Conservation (phyloP, 306 rosid genomes). For the Sicyos edulis region DNA sequence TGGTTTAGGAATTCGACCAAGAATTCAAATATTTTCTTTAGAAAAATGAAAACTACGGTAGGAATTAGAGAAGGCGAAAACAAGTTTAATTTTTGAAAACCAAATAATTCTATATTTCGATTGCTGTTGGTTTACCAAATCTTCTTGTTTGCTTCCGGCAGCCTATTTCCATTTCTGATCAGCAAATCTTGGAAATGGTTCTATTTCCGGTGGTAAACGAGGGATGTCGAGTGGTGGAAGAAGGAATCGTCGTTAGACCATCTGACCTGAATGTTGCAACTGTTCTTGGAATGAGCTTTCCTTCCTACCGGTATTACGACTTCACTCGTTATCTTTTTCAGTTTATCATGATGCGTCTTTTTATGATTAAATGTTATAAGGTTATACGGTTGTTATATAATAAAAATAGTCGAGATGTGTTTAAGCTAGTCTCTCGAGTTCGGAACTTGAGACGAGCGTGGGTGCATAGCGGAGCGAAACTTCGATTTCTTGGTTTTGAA, state of each 20-base stretch:
- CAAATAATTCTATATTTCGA: not conserved
- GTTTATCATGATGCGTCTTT: not conserved
- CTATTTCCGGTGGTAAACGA: slow-evolving; percentile 93
- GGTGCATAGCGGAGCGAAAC: too few relatives aligned
- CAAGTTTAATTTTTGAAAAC: too few relatives aligned
- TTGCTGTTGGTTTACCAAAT: not conserved
- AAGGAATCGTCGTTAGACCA: slow-evolving; percentile 70
- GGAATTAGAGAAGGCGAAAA: too few relatives aligned
- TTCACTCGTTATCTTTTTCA: slow-evolving; percentile 16
- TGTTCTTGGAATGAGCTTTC: slow-evolving; percentile 99
- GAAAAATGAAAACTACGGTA: too few relatives aligned
- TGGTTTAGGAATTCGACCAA: too few relatives aligned
- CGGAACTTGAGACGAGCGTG: too few relatives aligned
- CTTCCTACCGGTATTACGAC: slow-evolving; percentile 49
- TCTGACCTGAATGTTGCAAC: slow-evolving; percentile 88
- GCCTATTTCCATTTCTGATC: slow-evolving; percentile 76
- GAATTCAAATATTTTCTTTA: too few relatives aligned
- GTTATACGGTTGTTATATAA: too few relatives aligned
- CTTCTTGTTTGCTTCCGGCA: slow-evolving; percentile 33
- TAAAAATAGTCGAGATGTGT: too few relatives aligned
- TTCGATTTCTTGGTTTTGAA: too few relatives aligned
- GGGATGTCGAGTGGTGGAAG: slow-evolving; percentile 89
- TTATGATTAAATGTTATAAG: too few relatives aligned
- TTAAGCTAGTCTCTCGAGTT: too few relatives aligned
- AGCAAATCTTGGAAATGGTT: slow-evolving; percentile 83